Evolutionary conservation across 495 filamentous ascomycete species (phyloP).

Genomic region (Niebla homalea): DNA sequence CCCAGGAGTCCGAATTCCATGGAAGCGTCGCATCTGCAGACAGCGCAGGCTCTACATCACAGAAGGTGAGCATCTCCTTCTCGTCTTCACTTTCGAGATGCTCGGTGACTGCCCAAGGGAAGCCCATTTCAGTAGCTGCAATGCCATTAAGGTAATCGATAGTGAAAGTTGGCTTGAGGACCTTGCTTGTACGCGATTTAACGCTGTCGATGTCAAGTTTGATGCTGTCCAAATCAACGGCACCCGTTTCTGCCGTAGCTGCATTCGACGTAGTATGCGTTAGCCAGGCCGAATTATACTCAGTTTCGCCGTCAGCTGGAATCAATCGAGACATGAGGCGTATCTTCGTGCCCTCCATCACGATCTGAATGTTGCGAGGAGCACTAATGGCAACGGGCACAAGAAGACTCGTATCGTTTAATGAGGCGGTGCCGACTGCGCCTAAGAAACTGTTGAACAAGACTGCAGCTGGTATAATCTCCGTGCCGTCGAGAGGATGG

Average conservation of each 20-base stretch:
- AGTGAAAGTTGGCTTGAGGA: constrained; percentile 20
- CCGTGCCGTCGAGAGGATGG: constrained; percentile 25
- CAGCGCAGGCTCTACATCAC: constrained; percentile 21
- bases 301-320: not conserved
- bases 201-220: constrained; percentile 9
- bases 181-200: not conserved
- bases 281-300: constrained; percentile 21
- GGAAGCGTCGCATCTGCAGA: constrained; percentile 6
- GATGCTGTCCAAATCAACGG: not conserved
- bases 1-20: constrained; percentile 30
- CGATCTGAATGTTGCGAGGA: constrained; percentile 23
- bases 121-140: constrained; percentile 31
- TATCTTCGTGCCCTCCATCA: constrained; percentile 14
- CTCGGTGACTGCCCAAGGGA: constrained; percentile 31
- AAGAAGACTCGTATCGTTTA: constrained; percentile 17
- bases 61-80: constrained; percentile 31
- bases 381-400: constrained; percentile 25
- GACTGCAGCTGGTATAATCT: constrained; percentile 30
- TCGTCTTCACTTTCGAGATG: constrained; percentile 22
- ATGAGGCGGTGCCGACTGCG: constrained; percentile 10
- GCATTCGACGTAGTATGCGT: constrained; percentile 23
- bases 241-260: not conserved
- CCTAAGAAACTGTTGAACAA: constrained; percentile 29
- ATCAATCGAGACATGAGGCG: constrained; percentile 22
- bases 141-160: constrained; percentile 29